A percentile compares a stretch with the other conserved stretches of the same genome.
Conservation (phyloP, 2,329 filamentous ascomycete species). For the Pseudopyrenochaeta lycopersici region DNA sequence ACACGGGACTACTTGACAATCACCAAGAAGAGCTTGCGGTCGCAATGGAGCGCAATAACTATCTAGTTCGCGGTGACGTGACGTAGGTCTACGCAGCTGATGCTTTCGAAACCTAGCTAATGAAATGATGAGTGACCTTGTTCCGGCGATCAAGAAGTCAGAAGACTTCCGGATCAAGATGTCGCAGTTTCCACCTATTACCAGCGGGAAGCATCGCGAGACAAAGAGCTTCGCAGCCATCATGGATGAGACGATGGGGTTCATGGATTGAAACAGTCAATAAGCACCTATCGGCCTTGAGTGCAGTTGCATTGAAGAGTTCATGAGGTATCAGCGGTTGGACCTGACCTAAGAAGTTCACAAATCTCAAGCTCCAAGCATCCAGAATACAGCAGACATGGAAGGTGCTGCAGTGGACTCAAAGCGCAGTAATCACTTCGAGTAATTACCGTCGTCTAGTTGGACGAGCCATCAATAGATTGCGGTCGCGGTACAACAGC, state of each 20-base stretch:
- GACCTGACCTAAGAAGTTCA: not conserved
- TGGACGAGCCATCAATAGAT: too few species aligned
- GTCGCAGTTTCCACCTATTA: conserved; percentile 45
- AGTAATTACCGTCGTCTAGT: too few species aligned
- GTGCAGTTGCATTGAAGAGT: not conserved
- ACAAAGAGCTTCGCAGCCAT: conserved; percentile 46
- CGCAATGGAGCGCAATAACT: conserved; percentile 76
- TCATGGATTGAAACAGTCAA: conserved; percentile 36
- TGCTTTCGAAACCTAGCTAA: conserved; percentile 3
- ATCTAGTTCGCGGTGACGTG: conserved; percentile 75
- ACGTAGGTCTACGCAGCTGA: conserved; percentile 60
- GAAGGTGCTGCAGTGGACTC: not conserved
- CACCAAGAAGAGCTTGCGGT: conserved; percentile 89
- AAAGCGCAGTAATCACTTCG: too few species aligned
- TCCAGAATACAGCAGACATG: not conserved
- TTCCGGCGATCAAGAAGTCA: conserved; percentile 57
- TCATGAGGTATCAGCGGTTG: not conserved
- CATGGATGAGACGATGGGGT: conserved; percentile 49
- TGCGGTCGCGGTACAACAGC: not conserved
- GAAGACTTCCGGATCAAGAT: conserved; percentile 52
- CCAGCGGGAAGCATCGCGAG: conserved; percentile 46
- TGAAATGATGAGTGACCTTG: conserved; percentile 52
- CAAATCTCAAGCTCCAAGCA: not conserved
- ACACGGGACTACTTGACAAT: conserved; percentile 82
- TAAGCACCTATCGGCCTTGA: not conserved